Base-by-base conservation (phyloP, 345 rosid genomes). In the Raphanus sativus region DNA sequence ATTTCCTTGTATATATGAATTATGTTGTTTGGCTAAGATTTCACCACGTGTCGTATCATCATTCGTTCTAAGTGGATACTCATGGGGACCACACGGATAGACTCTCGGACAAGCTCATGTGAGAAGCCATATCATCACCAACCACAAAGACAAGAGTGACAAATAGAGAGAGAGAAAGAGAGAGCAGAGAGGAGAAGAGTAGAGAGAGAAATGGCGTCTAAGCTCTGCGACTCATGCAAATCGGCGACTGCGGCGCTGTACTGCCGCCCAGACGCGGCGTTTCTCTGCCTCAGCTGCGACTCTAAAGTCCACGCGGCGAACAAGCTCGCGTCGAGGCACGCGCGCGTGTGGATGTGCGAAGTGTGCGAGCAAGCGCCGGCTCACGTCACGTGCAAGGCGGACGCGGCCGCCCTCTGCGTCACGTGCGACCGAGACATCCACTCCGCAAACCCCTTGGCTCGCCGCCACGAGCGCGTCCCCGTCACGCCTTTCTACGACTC, bases 301-400 rank as follows among this genome's bases (percentile, higher is more conserved):
- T 78, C 91, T 11, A 90, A 88, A 63, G 65, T 96, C 71, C 99
- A 96, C 78, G 90, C 97, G 1, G 96, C 93, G 66, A 96, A 93
- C 90, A 93, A 96, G 82, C 90, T 96, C 8, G 97, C 97, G 11
- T 90, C 98, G 3, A 89, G 97, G 69, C 99, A 95, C 89, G 93
- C 92, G 34, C 97, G 99, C 15, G 98, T 92, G 12, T 85, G 89
- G 87, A 62, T 95, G 8, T 95, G 99, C 70, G 94, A 89, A 75
- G 99, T 95, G n/a, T 96, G 99, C 66, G 99, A 96, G 86, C 99
- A 96, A 74, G 97, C 96, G 0, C 99, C 99, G 0, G 98, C 99
- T 1, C 87, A 91, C 76, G 94, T 95, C 80, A 95, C 97, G 56
- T 95, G 99, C 87, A 90, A 90, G 81, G 99, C 98, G 0, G 99